Evolutionary conservation across 2,329 filamentous ascomycete species (phyloP), one percentile per base, ranked within the genome.

Genomic region (Biscogniauxia marginata): DNA sequence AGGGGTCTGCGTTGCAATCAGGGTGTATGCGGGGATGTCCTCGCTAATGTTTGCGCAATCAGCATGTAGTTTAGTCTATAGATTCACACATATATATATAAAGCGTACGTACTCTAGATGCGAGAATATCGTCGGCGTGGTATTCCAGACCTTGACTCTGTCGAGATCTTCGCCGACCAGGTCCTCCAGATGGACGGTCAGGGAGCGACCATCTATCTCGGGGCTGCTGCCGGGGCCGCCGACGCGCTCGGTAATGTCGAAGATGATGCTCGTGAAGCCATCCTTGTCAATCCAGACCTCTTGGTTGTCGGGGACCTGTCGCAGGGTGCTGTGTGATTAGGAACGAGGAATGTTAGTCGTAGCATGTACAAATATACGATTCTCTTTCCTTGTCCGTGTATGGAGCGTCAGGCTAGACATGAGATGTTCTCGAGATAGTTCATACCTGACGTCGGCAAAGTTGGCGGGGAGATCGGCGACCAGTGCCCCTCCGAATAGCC

Each of bases 191-290:
- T 90, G 87, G 9, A 81, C 84, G 2, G 86, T 85, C 67, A 88
- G 76, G 20, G 91, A 91, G 46, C 82, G 83, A 54, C 89, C 87
- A 65, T 93, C 86, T 34, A 83, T 83, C 66, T 86, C 82, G 18
- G 84, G 78, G 1, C 78, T 74, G 45, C 74, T 77, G 24, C 80
- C 78, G 4, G 83, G 67, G 13, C 74, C 70, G 57, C 84, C 83
- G 20, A 96, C 87, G 54, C 90, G 88, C 77, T 97, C 88, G 53
- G 90, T 89, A 68, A 98, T 91, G 67, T 98, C 93, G 73, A 97
- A 83, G 65, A 96, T 93, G 71, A 96, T 86, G 74, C 84, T 92
- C 3, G 90, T 91, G 73, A 93, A 93, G 50, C 91, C 92, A 60
- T 89, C 82, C 62, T 84, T 82, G 71, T 96, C 91, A 68, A 97